Base-by-base conservation (phyloP, 352 stramenopile genomes). In the Globisporangium emineosum region DNA sequence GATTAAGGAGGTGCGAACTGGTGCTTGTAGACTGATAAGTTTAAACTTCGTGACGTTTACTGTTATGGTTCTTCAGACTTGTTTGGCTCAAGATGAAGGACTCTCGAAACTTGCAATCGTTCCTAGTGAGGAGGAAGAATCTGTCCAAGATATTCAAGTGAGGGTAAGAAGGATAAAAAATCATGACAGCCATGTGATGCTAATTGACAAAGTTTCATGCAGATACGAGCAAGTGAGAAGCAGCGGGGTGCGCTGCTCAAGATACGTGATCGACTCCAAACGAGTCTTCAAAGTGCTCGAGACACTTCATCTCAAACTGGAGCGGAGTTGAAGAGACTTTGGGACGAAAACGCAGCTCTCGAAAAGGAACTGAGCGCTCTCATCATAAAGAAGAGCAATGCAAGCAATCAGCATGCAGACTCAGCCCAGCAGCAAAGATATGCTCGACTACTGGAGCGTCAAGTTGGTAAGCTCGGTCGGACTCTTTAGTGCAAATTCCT, bases 361-460 rank as follows among this genome's bases (percentile, higher is more conserved):
- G 62, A 67, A 49, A 67, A 56, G 32, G 43, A 61, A 15, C 53
- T 67, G 21, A 55, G 45, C 25, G 45, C 40, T n/a, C 45, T 51
- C 21, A 40, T 53, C 25, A 32, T 60, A 17, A 23, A 35, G 6
- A 53, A 67, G 53, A 49, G 30, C 29, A 55, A 57, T 1, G 27
- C 23, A 23, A 50, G 29, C 21, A 60, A 23, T 2, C 40, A 54
- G 30, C 29, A 45, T 5, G 15, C 42, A 23, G 30, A 35, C 2
- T 42, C 35, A 21, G 32, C 23, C 13, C 53, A 60, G 19, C 53
- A 62, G 17, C 29, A 56, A 12, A 47, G 62, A 51, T 67, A 62
- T 19, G 43, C 62, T 43, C 53, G 62, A 1, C 43, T 67, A 37
- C 15, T 67, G 40, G 53, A 55, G 62, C 62, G 62, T 12, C 62